Evolutionary conservation across 805 yeast genomes (phyloP).

Genomic region (Hemisphaericaspora nanyangensis): DNA sequence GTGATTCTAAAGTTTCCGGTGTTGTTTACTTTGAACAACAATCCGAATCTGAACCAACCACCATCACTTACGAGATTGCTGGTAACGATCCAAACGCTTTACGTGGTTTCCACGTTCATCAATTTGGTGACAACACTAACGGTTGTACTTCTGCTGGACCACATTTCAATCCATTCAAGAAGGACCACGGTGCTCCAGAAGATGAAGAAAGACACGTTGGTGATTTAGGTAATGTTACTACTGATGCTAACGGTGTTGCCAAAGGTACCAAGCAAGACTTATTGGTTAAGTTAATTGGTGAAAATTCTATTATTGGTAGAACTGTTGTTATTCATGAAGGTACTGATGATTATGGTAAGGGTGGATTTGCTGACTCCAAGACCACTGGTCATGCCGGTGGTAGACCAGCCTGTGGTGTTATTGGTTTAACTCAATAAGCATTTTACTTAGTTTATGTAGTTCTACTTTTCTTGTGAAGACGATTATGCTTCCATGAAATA

Average conservation of each 20-base stretch:
- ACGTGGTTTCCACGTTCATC: conserved; percentile 97
- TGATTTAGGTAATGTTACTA: conserved; percentile 90
- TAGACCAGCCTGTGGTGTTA: conserved; percentile 98
- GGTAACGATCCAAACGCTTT: conserved; percentile 87
- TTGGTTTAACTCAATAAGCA: conserved; percentile 58
- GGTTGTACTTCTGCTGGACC: conserved; percentile 99
- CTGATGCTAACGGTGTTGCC: conserved; percentile 87
- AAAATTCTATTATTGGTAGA: conserved; percentile 87
- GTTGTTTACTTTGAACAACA: conserved; percentile 82
- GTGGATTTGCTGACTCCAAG: conserved; percentile 85
- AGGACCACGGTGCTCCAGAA: conserved; percentile 89
- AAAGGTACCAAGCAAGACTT: conserved; percentile 82
- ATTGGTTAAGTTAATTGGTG: conserved; percentile 79
- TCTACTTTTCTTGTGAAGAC: neutral
- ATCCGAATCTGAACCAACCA: conserved; percentile 76
- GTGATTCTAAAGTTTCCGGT: conserved; percentile 89
- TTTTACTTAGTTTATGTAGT: neutral
- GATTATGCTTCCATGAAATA: too few relatives aligned
- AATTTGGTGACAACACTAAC: conserved; percentile 98
- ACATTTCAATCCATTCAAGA: conserved; percentile 86
- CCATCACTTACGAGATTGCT: conserved; percentile 79
- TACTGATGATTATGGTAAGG: conserved; percentile 90
- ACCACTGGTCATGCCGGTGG: conserved; percentile 98
- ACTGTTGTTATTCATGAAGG: conserved; percentile 94
- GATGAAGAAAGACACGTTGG: conserved; percentile 85